Evolutionary conservation across 2,329 filamentous ascomycete genomes (phyloP), one percentile per base, ranked within the genome.

Genomic region (Ustilaginoidea virens): DNA sequence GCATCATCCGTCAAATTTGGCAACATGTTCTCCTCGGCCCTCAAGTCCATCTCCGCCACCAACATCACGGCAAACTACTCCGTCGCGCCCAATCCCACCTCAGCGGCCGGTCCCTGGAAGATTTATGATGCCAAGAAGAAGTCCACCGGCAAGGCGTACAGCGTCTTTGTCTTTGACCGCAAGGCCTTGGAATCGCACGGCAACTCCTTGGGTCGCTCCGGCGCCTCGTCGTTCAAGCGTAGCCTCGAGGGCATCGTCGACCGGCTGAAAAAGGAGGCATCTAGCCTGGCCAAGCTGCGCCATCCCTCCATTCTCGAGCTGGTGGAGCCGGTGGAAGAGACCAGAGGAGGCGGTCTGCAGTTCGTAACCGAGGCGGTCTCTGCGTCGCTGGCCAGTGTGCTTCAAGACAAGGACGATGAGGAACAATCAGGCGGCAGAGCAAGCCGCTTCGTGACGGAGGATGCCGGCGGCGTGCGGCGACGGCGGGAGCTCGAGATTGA

Each of bases 61-160:
- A 93, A 94, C 57, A 96, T 98, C 58, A 76, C 75, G 34, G 75
- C 79, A 48, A 92, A 93, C 58, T 98, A 98, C 56, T 73, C 79
- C 41, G 65, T 96, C 39, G 77, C 82, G 14, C 66, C 75, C 16
- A 73, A 71, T 34, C 70, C 80, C 8, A 77, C 73, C n/a, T 80
- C 83, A 29, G 73, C 73, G 29, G 81, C 86, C 11, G 90, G 90
- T 12, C 82, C 86, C 33, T 98, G 90, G 90, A 92, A 85, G 60
- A 90, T 98, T 46, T 87, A 87, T 65, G 86, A 94, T 58, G 86
- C 81, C 34, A 96, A 92, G 63, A 92, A 92, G 60, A 96, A 94
- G 58, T 83, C 80, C 17, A 93, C 85, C 0, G 82, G 81, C 40
- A 92, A 90, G 51, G 55, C 76, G 6, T 90, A 78, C 31, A 94